phyloP scores from a whole-genome alignment of 2,329 filamentous ascomycete genomes.

The Pestalotiopsis sp. region DNA sequence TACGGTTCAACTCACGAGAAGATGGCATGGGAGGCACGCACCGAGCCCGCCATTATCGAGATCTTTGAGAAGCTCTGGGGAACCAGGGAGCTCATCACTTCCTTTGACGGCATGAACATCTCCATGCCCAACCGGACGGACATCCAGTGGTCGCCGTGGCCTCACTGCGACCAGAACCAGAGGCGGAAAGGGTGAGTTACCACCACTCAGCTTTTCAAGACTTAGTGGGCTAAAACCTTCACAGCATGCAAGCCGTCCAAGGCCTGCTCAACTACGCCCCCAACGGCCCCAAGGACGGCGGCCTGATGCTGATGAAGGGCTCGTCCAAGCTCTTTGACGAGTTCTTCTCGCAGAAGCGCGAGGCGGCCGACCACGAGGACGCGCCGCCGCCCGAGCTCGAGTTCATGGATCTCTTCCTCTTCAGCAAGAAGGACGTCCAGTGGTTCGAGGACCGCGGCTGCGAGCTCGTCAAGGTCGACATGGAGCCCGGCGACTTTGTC shows the following conservation, averaged over 20 bases:
- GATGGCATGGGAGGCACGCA: constrained; percentile 45
- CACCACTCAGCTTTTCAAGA: not conserved
- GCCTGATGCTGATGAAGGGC: constrained; percentile 46
- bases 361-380: constrained; percentile 44
- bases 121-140: constrained; percentile 43
- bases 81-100: constrained; percentile 28
- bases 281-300: constrained; percentile 49
- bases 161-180: constrained; percentile 46
- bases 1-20: constrained; percentile 44
- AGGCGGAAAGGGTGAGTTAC: constrained; percentile 37
- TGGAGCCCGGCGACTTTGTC: constrained; percentile 44
- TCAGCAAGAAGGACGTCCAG: constrained; percentile 42
- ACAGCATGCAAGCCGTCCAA: constrained; percentile 37
- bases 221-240: not conserved
- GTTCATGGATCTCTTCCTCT: constrained; percentile 43
- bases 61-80: constrained; percentile 44
- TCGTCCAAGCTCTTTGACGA: constrained; percentile 42
- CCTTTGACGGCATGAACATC: constrained; percentile 40
- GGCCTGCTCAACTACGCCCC: constrained; percentile 47
- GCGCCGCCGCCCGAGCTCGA: constrained; percentile 33
- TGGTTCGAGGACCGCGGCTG: constrained; percentile 44
- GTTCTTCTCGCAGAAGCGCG: constrained; percentile 42
- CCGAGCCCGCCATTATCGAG: constrained; percentile 41
- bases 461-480: constrained; percentile 39
- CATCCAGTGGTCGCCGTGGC: constrained; percentile 43